phyloP scores from a whole-genome alignment of 2,329 filamentous ascomycete species.

The Ophiostoma sp. region DNA sequence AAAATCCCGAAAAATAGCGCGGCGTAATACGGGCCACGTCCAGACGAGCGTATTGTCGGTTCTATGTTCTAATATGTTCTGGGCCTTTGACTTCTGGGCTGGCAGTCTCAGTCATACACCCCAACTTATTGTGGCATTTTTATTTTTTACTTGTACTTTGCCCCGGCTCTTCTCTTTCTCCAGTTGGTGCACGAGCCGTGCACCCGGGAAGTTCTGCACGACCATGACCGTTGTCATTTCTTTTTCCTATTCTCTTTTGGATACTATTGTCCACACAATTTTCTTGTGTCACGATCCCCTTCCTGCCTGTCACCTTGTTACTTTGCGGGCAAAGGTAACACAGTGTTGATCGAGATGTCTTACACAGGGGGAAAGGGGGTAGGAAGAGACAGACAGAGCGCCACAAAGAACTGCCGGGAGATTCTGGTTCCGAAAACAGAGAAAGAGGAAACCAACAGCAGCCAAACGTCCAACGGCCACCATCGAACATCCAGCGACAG shows the following conservation, averaged over 20 bases:
- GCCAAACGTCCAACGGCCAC: background rate
- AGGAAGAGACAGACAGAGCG: background rate
- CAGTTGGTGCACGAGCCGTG: constrained; percentile 14
- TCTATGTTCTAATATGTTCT: background rate
- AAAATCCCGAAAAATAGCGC: background rate
- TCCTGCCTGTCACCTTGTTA: background rate
- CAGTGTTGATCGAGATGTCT: background rate
- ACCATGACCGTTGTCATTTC: background rate
- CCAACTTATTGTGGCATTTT: background rate
- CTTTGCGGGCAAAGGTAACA: background rate
- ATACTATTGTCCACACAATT: background rate
- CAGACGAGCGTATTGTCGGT: background rate
- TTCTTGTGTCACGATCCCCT: background rate
- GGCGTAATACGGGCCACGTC: constrained; percentile 1
- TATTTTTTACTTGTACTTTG: background rate
- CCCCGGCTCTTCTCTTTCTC: background rate
- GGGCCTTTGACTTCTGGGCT: background rate
- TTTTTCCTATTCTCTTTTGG: background rate
- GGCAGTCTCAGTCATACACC: too few relatives aligned
- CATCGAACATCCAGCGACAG: background rate
- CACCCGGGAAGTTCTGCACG: background rate
- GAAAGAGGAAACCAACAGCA: background rate
- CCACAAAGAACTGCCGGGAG: background rate
- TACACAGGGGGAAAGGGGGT: background rate
- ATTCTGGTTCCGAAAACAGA: background rate